Percentiles rank a stretch among this genome's conserved stretches.
Evolutionary conservation across 768 basidiomycete genomes (phyloP).

Genomic region (Tremella fuciformis): DNA sequence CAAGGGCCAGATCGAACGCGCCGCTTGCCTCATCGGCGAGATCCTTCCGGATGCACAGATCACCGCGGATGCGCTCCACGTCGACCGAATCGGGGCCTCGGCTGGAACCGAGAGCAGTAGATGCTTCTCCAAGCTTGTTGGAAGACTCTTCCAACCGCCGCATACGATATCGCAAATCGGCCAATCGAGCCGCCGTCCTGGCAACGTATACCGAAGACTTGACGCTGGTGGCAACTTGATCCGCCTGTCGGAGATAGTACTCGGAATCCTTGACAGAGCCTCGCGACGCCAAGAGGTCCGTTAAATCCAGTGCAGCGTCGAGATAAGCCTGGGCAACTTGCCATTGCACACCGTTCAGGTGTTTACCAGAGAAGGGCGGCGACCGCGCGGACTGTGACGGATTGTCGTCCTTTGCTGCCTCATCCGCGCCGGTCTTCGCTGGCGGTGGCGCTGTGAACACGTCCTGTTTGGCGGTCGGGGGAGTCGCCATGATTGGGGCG

Average conservation of each 20-base stretch:
- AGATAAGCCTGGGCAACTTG: conserved; percentile 70
- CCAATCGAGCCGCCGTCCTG: conserved; percentile 65
- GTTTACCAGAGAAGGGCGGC: conserved; percentile 50
- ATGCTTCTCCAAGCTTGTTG: conserved; percentile 53
- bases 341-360: conserved; percentile 67
- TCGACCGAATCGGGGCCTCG: conserved; percentile 37
- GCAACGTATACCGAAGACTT: conserved; percentile 65
- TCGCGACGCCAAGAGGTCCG: conserved; percentile 64
- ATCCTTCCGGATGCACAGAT: conserved; percentile 30
- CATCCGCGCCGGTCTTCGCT: conserved; percentile 27
- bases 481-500: conserved; percentile 10
- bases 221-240: conserved; percentile 67
- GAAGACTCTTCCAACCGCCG: conserved; percentile 24
- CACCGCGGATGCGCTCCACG: conserved; percentile 33
- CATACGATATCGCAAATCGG: conserved; percentile 68
- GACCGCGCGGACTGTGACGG: conserved; percentile 15
- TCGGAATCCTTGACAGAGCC: conserved; percentile 83
- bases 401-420: conserved; percentile 35
- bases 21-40: conserved; percentile 60
- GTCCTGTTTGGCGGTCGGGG: conserved; percentile 45
- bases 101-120: conserved; percentile 13
- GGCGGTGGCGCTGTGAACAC: conserved; percentile 53
- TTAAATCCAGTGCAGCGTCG: conserved; percentile 63
- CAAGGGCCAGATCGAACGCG: conserved; percentile 54
- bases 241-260: conserved; percentile 75